Percentiles rank a stretch among this genome's conserved stretches.
These are phyloP conservation scores for Ascochyta viciae-villosae DNA, from an alignment of 2,329 filamentous ascomycete genomes.

Conservation along the genomic window DNA sequence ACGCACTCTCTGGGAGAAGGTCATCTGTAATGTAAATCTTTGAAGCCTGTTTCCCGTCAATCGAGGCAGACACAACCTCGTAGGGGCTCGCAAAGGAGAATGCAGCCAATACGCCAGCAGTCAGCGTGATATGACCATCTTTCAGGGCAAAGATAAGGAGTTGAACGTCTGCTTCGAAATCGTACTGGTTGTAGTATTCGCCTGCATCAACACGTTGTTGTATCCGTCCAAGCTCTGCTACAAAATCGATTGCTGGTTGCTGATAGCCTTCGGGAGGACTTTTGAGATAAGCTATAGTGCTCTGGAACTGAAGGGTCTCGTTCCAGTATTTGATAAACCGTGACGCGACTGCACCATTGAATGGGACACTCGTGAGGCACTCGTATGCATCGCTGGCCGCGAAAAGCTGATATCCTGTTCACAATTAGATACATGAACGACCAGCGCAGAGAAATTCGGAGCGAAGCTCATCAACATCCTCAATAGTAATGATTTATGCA, in stretches of 20 bases:
- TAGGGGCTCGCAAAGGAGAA: constrained; percentile 32
- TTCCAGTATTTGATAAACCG: constrained; percentile 55
- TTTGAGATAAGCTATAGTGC: constrained; percentile 51
- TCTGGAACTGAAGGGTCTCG: constrained; percentile 54
- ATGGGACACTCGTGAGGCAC: constrained; percentile 55
- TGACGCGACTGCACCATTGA: constrained; percentile 52
- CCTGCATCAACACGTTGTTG: constrained; percentile 23
- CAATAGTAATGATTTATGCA: neutral
- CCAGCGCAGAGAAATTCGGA: neutral
- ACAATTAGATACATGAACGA: neutral
- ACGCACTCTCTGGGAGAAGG: constrained; percentile 27
- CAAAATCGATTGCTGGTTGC: constrained; percentile 47
- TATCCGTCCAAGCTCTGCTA: constrained; percentile 34
- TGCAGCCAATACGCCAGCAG: constrained; percentile 31
- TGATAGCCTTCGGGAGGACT: constrained; percentile 50
- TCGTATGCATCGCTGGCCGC: constrained; percentile 40
- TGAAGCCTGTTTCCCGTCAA: constrained; percentile 34
- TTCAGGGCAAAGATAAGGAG: constrained; percentile 37
- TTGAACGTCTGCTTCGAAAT: constrained; percentile 46
- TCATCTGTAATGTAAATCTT: constrained; percentile 40
- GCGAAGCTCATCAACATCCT: neutral
- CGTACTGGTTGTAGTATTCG: constrained; percentile 45
- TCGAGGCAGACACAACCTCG: constrained; percentile 30
- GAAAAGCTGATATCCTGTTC: constrained; percentile 1
- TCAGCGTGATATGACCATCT: constrained; percentile 41